Base-by-base conservation (phyloP, 495 filamentous ascomycete species). In the Penicillium angulare region DNA sequence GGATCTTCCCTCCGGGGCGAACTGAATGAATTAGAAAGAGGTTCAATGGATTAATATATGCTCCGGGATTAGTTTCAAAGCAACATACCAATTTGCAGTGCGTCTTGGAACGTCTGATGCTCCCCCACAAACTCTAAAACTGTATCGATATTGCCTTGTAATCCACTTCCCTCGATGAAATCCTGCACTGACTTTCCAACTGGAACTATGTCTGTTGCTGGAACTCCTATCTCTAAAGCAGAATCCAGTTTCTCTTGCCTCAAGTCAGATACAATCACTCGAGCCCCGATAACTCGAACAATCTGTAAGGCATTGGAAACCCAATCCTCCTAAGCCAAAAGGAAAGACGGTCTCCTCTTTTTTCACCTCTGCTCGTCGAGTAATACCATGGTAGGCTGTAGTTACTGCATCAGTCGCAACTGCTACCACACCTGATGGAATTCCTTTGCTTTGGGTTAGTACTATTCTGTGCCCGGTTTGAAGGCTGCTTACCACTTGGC, bases 231-330 rank as follows among this genome's bases (percentile, higher is more conserved):
- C 7, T 36, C 12, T 5, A 39, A 13, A 13, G 59, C 59, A 3
- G 52, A 44, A 10, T 49, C 45, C 6, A 62, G 45, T 18, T 62
- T 62, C 41, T 62, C 59, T 24, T 42, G 44, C 0, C 59, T 48
- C 5, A 62, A 13, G 35, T 62, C 59, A 1, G 55, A 55, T 0
- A 58, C 52, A 15, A 62, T 52, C 3, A 62, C 55, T 18, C 59
- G 39, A 2, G 59, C 59, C 5, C 55, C 55, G 17, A 62, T 56
- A 23, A 43, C 23, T 3, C 35, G 34, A 3, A 62, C 59, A 17
- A 62, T 45, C 29, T 62, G 59, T 10, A 62, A 33, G 10, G 55
- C 59, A 34, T 62, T 62, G 49, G n/a, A 62, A 62, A 2, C 59
- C 55, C 7, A 62, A 48, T 3, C 59, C 59, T 17, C 55, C 59